Conservation (phyloP, 495 filamentous ascomycete genomes). For the Cryomyces minteri region DNA sequence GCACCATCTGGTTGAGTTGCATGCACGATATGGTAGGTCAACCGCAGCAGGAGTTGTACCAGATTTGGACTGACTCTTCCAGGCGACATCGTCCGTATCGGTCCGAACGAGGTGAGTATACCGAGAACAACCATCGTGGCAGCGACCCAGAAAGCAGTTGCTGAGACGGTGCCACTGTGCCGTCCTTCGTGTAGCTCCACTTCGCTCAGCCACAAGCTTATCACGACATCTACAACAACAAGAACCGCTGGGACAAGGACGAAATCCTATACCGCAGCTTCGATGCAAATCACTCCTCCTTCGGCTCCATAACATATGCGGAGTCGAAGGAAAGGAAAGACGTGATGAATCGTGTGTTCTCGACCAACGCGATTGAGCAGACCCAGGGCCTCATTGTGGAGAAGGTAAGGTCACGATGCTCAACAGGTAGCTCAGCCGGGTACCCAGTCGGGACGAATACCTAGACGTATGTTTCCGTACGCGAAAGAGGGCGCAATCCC, state of each 20-base stretch:
- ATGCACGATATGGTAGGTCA: conserved; percentile 12
- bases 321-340: conserved; percentile 21
- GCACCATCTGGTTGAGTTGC: conserved; percentile 3
- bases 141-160: no score
- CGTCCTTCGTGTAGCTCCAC: conserved; percentile 16
- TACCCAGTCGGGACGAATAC: no score
- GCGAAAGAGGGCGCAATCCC: no score
- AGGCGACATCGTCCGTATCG: conserved; percentile 16
- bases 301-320: conserved; percentile 16
- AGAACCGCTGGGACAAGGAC: conserved; percentile 22
- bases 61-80: neutral
- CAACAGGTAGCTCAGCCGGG: no score
- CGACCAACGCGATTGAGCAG: conserved; percentile 14
- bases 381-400: conserved; percentile 18
- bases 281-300: conserved; percentile 18
- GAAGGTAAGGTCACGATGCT: conserved; percentile 6
- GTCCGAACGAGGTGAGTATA: conserved; percentile 13
- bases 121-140: no score
- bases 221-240: conserved; percentile 20
- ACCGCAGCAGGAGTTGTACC: neutral
- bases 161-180: no score
- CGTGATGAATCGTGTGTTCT: conserved; percentile 21
- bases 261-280: conserved; percentile 17
- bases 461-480: no score
- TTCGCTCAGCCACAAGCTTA: conserved; percentile 23